Evolutionary conservation across 257 asterid species (phyloP).

Genomic region (Nicotiana obtusifolia): DNA sequence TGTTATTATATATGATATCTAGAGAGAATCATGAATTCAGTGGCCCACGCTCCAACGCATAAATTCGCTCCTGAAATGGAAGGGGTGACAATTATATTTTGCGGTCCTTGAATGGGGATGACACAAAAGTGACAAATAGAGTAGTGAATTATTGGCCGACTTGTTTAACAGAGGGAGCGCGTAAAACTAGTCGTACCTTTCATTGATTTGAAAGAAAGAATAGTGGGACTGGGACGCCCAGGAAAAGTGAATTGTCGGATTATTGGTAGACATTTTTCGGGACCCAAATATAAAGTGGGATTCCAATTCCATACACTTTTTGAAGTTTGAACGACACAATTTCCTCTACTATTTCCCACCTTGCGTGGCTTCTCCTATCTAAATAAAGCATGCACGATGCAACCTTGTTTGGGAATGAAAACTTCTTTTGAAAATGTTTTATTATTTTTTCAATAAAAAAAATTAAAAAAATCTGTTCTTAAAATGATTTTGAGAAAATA

Average conservation of each 20-base stretch:
- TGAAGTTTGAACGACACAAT: slow-evolving; percentile 13
- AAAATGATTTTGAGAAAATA: neutral
- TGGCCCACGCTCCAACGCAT: too few species aligned
- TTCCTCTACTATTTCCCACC: neutral
- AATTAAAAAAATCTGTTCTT: neutral
- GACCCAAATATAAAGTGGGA: slow-evolving; percentile 26
- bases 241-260: slow-evolving; percentile 33
- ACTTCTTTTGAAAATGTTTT: neutral
- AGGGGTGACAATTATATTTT: neutral
- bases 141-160: slow-evolving; percentile 38
- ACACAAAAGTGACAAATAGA: neutral
- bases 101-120: neutral
- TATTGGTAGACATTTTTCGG: slow-evolving; percentile 30
- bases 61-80: too few species aligned
- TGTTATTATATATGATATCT: too few species aligned
- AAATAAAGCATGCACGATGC: slow-evolving; percentile 2
- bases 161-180: slow-evolving; percentile 26
- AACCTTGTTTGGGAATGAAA: neutral
- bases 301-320: neutral
- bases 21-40: too few species aligned
- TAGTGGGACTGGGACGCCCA: slow-evolving; percentile 19
- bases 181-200: slow-evolving; percentile 20
- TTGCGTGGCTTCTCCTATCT: neutral
- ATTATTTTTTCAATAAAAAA: neutral
- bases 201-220: slow-evolving; percentile 27